These are phyloP conservation scores for Trametes cinnabarina DNA, from an alignment of 768 basidiomycete genomes.

Conservation along the genomic window DNA sequence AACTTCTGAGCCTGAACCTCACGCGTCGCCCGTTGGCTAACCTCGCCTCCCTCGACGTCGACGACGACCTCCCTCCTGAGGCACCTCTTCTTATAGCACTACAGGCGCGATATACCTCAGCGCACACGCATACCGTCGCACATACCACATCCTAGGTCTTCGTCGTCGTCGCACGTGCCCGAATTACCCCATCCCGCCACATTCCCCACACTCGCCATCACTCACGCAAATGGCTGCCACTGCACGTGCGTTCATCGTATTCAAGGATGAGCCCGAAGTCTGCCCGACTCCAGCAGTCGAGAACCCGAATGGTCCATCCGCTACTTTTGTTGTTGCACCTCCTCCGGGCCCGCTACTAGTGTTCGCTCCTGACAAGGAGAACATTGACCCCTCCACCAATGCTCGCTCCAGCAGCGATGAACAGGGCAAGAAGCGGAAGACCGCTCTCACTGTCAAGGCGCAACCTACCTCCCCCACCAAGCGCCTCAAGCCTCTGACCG, in stretches of 20 bases:
- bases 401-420: slow-evolving; percentile 48
- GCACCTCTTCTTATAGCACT: slow-evolving; percentile 1
- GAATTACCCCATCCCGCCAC: not conserved
- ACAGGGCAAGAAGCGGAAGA: slow-evolving; percentile 63
- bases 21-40: too few species aligned
- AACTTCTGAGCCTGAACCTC: not conserved
- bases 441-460: slow-evolving; percentile 30
- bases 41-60: slow-evolving; percentile 8
- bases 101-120: not conserved
- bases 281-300: slow-evolving; percentile 18
- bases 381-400: slow-evolving; percentile 73
- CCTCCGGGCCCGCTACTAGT: slow-evolving; percentile 27
- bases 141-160: slow-evolving; percentile 3
- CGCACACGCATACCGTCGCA: not conserved
- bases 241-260: slow-evolving; percentile 26
- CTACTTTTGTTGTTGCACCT: slow-evolving; percentile 14
- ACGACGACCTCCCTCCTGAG: slow-evolving; percentile 13
- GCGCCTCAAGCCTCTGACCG: slow-evolving; percentile 18
- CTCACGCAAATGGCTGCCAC: slow-evolving; percentile 14
- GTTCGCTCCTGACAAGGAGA: slow-evolving; percentile 64
- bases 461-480: slow-evolving; percentile 20
- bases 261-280: slow-evolving; percentile 24
- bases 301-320: slow-evolving; percentile 7
- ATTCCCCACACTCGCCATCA: not conserved
- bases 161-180: slow-evolving; percentile 5